Base-by-base conservation (phyloP, 1,139 yeast genomes). In the Lodderomyces oxycetoniae region DNA sequence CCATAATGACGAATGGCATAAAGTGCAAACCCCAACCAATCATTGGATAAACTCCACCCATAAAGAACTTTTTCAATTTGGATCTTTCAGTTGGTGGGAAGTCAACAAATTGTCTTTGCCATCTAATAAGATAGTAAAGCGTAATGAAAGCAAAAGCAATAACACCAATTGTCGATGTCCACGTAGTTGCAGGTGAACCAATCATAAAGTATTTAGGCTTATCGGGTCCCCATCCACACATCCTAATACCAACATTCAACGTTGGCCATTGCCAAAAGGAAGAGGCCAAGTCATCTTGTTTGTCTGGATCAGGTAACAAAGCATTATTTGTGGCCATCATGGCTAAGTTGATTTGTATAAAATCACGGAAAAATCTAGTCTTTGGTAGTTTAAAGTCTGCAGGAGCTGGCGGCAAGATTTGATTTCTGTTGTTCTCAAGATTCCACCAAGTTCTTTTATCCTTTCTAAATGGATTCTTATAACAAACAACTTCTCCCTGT, bases 321-420 rank as follows among this genome's bases (percentile, higher is more conserved):
- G 96, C 97, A 52, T 93, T 93, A 67, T 93, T 93, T 30, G 97
- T 86, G 17, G 96, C 96, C 96, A 89, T 88, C 96, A 91, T 93
- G 15, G 97, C 98, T 54, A 88, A 77, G 59, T 91, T 91, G 50
- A 93, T 69, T 62, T 88, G 96, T 46, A 93, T 67, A 48, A 93
- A 93, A 64, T 91, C 97, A 48, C 86, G 79, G 51, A 87, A 54
- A 63, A 93, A 93, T 52, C 74, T 76, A 20, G 96, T 82, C 55
- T 72, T 82, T 49, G 97, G 96, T 50, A 84, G 71, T 52, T 71
- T 71, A 63, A 89, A 86, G 53, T 76, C 79, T 34, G 61, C 78
- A 12, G 84, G 78, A 26, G 93, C 79, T 28, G 71, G 69, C 35
- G 95, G 95, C 49, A 93, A 70, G 26, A 78, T 66, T 31, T 71